Conservation (phyloP, 352 stramenopile species). For the Thalassiosira mediterranea region DNA sequence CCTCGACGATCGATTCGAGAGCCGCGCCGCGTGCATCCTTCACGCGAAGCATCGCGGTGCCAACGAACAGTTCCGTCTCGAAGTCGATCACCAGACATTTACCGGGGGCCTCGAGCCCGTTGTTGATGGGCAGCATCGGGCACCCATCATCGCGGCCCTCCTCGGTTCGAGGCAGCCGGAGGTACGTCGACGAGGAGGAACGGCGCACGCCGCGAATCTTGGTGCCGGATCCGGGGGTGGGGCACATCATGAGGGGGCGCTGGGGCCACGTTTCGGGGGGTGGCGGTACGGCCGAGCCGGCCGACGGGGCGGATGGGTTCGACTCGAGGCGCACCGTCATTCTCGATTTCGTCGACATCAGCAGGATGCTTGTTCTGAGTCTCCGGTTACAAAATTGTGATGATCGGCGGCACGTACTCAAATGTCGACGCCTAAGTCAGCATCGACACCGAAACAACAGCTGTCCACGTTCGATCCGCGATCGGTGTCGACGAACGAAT, state of each 20-base stretch:
- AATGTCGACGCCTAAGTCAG: too few species aligned
- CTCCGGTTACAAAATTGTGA: too few species aligned
- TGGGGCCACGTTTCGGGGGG: conserved; percentile 50
- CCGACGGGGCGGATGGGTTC: too few species aligned
- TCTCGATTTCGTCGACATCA: too few species aligned
- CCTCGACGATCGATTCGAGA: background rate
- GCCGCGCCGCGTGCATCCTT: conserved; percentile 21
- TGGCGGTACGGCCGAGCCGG: too few species aligned
- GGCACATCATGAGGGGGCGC: conserved; percentile 59
- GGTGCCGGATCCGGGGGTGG: conserved; percentile 53
- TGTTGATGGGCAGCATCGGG: conserved; percentile 66
- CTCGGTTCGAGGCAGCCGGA: conserved; percentile 30
- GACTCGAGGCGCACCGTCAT: too few species aligned
- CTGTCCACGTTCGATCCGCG: too few species aligned
- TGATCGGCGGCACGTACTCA: too few species aligned
- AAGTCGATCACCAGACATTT: conserved; percentile 66
- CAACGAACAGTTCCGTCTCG: conserved; percentile 58
- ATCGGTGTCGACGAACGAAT: too few species aligned
- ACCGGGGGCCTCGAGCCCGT: conserved; percentile 47
- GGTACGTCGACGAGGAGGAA: conserved; percentile 29
- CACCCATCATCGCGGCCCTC: conserved; percentile 35
- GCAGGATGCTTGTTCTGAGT: too few species aligned
- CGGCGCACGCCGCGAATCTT: conserved; percentile 59
- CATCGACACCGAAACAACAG: too few species aligned
- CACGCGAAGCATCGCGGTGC: conserved; percentile 55